phyloP scores from a whole-genome alignment of 2,329 filamentous ascomycete genomes.

The Colletotrichum lentis region DNA sequence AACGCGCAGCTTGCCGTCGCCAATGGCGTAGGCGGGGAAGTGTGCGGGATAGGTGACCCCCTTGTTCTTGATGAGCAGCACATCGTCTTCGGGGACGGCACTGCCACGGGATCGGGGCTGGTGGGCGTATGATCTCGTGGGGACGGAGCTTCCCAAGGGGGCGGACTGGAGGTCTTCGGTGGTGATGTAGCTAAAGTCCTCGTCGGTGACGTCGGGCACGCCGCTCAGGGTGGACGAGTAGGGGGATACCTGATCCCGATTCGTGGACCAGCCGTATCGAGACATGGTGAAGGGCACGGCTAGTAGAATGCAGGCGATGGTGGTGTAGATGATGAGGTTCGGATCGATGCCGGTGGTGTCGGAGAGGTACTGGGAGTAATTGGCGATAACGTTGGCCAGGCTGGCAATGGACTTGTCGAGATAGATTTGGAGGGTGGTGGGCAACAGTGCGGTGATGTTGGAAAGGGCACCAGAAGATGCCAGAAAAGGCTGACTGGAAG shows the following conservation, averaged over 20 bases:
- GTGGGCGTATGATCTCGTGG: slow-evolving; percentile 48
- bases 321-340: slow-evolving; percentile 59
- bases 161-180: slow-evolving; percentile 71
- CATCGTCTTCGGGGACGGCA: slow-evolving; percentile 67
- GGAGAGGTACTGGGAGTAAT: slow-evolving; percentile 61
- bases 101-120: slow-evolving; percentile 51
- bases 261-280: slow-evolving; percentile 60
- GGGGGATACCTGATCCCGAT: slow-evolving; percentile 60
- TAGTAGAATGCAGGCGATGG: slow-evolving; percentile 57
- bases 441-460: slow-evolving; percentile 63
- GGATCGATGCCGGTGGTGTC: slow-evolving; percentile 60
- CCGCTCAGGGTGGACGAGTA: slow-evolving; percentile 57
- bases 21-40: slow-evolving; percentile 79
- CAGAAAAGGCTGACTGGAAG: slow-evolving; percentile 65
- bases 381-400: slow-evolving; percentile 57
- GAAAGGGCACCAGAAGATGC: slow-evolving; percentile 71
- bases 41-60: slow-evolving; percentile 72
- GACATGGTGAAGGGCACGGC: slow-evolving; percentile 63
- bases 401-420: slow-evolving; percentile 61
- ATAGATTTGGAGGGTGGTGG: slow-evolving; percentile 59
- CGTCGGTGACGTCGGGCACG: slow-evolving; percentile 72
- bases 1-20: slow-evolving; percentile 74
- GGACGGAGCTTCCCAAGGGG: slow-evolving; percentile 48
- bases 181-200: slow-evolving; percentile 86
- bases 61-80: slow-evolving; percentile 74